Conservation (phyloP, 164 flowering plant species). For the Warburgia ugandensis region DNA sequence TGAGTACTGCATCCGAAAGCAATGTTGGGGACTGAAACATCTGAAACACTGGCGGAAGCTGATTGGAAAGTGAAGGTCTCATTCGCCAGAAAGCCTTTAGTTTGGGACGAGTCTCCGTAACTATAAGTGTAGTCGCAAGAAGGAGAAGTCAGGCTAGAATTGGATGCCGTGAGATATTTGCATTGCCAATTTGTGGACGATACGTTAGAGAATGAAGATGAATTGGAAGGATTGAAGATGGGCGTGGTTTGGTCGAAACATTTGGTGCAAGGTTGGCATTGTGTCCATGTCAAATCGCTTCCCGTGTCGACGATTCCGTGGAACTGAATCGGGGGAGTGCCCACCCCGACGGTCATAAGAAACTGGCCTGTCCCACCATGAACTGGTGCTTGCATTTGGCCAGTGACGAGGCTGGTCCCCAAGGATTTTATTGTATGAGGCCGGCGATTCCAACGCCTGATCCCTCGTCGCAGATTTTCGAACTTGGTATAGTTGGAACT, state of each 20-base stretch:
- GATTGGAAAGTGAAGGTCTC: conserved; percentile 61
- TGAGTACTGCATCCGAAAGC: conserved; percentile 75
- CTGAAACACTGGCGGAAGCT: no score
- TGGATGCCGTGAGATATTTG: conserved; percentile 30
- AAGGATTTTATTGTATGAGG: conserved; percentile 28
- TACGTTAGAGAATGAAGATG: conserved; percentile 46
- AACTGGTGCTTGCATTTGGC: background rate
- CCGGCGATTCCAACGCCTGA: conserved; percentile 38
- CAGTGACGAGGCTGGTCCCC: conserved; percentile 5
- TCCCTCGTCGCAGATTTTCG: conserved; percentile 41
- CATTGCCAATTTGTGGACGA: conserved; percentile 48
- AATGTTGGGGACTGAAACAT: conserved; percentile 29
- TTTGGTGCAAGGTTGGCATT: conserved; percentile 57
- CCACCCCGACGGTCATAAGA: conserved; percentile 48
- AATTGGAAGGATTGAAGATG: conserved; percentile 51
- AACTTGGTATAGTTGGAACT: conserved; percentile 39
- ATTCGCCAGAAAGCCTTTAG: conserved; percentile 46
- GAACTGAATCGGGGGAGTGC: conserved; percentile 50
- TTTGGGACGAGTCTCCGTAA: conserved; percentile 65
- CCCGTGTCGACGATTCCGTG: conserved; percentile 73
- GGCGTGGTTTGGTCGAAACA: conserved; percentile 55
- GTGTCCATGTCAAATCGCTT: conserved; percentile 83
- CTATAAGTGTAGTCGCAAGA: conserved; percentile 61
- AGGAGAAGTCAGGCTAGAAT: conserved; percentile 30
- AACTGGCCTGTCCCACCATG: conserved; percentile 44